Evolutionary conservation across 2,329 filamentous ascomycete species (phyloP).

Genomic region (Talaromyces sp.): DNA sequence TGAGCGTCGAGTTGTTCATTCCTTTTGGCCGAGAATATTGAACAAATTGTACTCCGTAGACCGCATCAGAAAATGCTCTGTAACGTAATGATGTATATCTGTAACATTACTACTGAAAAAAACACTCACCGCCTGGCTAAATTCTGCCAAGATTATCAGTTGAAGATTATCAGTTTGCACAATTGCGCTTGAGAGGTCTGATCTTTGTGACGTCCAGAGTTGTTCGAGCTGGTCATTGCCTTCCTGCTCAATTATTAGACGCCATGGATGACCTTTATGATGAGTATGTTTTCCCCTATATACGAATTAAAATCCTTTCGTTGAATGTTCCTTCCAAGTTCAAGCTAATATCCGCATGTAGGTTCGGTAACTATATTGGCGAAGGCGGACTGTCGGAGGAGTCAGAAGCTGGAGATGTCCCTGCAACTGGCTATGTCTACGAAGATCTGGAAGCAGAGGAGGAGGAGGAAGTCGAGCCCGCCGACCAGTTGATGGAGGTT

Average conservation of each 20-base stretch:
- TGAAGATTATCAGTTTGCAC: background rate
- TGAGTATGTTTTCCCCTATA: slow-evolving; percentile 58
- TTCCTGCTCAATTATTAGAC: background rate
- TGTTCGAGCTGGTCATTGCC: slow-evolving; percentile 2
- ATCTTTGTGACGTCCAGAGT: background rate
- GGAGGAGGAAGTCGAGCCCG: slow-evolving; percentile 58
- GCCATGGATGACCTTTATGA: slow-evolving; percentile 94
- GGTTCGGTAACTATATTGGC: slow-evolving; percentile 98
- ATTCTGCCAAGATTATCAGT: no score
- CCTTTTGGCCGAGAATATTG: background rate
- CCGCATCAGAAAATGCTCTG: background rate
- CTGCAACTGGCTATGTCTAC: slow-evolving; percentile 75
- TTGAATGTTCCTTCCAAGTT: background rate
- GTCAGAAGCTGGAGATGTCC: slow-evolving; percentile 68
- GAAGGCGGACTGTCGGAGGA: slow-evolving; percentile 86
- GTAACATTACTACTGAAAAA: background rate
- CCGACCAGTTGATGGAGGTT: slow-evolving; percentile 85
- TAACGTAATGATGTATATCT: background rate
- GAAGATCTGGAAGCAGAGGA: slow-evolving; percentile 63
- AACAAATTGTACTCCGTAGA: background rate
- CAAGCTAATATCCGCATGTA: slow-evolving; percentile 35
- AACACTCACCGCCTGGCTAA: slow-evolving; percentile 11
- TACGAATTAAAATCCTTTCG: no score
- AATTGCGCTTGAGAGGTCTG: background rate
- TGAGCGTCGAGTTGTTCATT: background rate